phyloP scores from a whole-genome alignment of 2,329 filamentous ascomycete genomes.

The Septoria petroselini region DNA sequence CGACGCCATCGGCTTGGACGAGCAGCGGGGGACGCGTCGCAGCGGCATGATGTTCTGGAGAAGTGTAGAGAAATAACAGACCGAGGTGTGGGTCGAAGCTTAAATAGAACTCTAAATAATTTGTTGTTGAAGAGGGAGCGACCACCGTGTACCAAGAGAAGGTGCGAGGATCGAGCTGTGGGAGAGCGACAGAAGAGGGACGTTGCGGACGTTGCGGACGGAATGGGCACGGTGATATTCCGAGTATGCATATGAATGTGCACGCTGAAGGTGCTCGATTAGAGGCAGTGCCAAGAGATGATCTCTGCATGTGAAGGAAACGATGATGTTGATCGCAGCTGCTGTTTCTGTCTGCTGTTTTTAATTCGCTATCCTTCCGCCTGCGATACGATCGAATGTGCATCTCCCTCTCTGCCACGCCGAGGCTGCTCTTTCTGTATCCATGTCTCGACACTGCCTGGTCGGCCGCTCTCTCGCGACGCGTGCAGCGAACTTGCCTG shows the following conservation, averaged over 20 bases:
- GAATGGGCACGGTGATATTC: neutral
- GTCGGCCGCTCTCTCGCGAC: slow-evolving; percentile 3
- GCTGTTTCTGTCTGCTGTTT: neutral
- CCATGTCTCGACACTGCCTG: slow-evolving; percentile 37
- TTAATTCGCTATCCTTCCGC: slow-evolving; percentile 2
- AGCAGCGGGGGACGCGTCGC: slow-evolving; percentile 1
- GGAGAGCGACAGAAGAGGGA: too few species aligned
- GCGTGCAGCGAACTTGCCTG: slow-evolving; percentile 1
- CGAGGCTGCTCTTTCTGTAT: slow-evolving; percentile 44
- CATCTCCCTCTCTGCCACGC: slow-evolving; percentile 5
- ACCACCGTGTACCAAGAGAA: too few species aligned
- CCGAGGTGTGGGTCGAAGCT: neutral
- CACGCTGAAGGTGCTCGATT: too few species aligned
- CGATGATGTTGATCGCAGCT: slow-evolving; percentile 1
- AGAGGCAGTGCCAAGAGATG: slow-evolving; percentile 11
- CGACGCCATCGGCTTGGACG: slow-evolving; percentile 12
- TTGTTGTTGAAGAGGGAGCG: neutral
- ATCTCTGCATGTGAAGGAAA: slow-evolving; percentile 7
- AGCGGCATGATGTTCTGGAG: neutral
- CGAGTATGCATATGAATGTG: too few species aligned
- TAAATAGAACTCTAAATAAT: neutral
- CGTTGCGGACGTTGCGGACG: neutral
- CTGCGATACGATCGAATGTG: slow-evolving; percentile 9
- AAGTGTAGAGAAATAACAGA: neutral
- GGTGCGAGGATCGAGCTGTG: too few species aligned